Evolutionary conservation across 371 early-diverging fungal species (phyloP).

Genomic region (Syncephalastrum racemosum): DNA sequence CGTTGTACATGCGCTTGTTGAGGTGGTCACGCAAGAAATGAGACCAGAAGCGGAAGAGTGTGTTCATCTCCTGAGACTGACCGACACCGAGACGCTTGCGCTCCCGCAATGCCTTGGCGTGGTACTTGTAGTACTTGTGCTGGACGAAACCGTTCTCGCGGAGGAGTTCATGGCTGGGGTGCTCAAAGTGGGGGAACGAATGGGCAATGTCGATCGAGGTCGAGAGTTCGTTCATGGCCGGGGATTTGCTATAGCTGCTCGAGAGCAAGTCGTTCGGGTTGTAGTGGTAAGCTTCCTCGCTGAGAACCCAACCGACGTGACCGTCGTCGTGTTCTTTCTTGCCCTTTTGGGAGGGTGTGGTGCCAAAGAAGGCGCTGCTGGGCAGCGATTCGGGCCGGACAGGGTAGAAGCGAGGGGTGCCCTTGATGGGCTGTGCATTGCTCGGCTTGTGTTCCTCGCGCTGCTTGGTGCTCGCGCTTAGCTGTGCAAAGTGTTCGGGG

Average conservation of each 20-base stretch:
- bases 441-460: constrained; percentile 17
- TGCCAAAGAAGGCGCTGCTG: constrained; percentile 40
- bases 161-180: constrained; percentile 90
- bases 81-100: constrained; percentile 89
- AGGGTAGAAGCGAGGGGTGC: constrained; percentile 61
- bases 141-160: constrained; percentile 94
- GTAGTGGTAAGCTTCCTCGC: constrained; percentile 50
- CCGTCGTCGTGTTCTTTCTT: constrained; percentile 66
- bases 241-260: constrained; percentile 32
- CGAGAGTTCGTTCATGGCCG: background rate
- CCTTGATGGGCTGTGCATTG: background rate
- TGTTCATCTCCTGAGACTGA: constrained; percentile 96
- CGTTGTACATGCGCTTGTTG: constrained; percentile 89
- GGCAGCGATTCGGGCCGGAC: constrained; percentile 55
- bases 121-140: constrained; percentile 94
- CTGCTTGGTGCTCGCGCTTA: constrained; percentile 29
- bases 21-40: constrained; percentile 95
- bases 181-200: constrained; percentile 83
- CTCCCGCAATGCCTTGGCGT: constrained; percentile 90
- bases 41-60: constrained; percentile 96
- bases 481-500: constrained; percentile 64
- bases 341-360: background rate
- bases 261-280: constrained; percentile 25
- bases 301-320: constrained; percentile 88
- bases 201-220: constrained; percentile 33